These are phyloP conservation scores for Fusarium gaditjirri DNA, from an alignment of 2,329 filamentous ascomycete genomes.

Conservation along the genomic window DNA sequence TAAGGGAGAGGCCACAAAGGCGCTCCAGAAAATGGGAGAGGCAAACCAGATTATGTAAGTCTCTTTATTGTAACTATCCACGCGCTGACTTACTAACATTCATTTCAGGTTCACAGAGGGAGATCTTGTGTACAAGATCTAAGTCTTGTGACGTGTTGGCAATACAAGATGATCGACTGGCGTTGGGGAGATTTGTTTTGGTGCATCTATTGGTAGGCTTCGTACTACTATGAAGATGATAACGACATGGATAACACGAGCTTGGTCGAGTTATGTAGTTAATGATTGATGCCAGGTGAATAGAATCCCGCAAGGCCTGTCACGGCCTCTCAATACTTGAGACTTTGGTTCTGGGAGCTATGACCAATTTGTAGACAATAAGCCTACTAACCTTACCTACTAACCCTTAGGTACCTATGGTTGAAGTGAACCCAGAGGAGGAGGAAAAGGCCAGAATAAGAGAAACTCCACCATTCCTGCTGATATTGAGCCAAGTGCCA, in stretches of 20 bases:
- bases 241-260: constrained; percentile 4
- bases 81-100: constrained; percentile 32
- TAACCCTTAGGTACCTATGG: not conserved
- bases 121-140: constrained; percentile 77
- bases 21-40: constrained; percentile 82
- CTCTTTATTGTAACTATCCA: not conserved
- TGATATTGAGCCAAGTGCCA: not conserved
- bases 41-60: constrained; percentile 93
- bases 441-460: not conserved
- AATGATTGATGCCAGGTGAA: constrained; percentile 18
- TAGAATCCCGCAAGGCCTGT: not conserved
- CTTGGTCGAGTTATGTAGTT: constrained; percentile 5
- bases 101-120: constrained; percentile 65
- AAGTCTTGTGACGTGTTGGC: constrained; percentile 31
- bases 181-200: constrained; percentile 11
- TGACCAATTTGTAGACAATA: not conserved
- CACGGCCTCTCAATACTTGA: not conserved
- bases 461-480: not conserved
- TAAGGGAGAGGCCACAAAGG: constrained; percentile 77
- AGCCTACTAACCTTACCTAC: not conserved
- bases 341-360: not conserved
- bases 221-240: constrained; percentile 7
- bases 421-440: not conserved
- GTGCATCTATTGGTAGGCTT: not conserved
- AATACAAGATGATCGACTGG: constrained; percentile 5